Evolutionary conservation across 192 early-diverging fungal species (phyloP), one percentile per base, ranked within the genome.

Genomic region (Entomortierella beljakovae): DNA sequence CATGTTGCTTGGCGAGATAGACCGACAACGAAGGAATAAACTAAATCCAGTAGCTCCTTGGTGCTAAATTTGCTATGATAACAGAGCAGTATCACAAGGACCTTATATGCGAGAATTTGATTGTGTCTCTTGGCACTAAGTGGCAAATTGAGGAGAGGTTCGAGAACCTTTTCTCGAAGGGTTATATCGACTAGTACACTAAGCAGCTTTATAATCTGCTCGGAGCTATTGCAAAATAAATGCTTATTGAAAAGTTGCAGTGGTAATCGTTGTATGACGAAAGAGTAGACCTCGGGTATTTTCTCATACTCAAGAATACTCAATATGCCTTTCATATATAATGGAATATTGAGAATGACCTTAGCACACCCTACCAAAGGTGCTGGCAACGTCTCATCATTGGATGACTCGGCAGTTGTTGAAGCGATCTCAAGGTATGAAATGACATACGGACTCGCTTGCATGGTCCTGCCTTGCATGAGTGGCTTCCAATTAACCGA

Each of bases 191-290:
- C 90, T 11, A 93, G 69, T 31, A 81, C 54, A 8, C 64, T 71
- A 26, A 87, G 83, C 2, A 95, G 74, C 8, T 64, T 70, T 26
- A 83, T 82, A 1, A 94, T 81, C 62, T 88, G 76, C 28, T 80
- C 64, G 10, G 71, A 71, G n/a, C 87, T 87, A 40, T 83, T 83
- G 52, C 87, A 86, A 64, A 95, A 97, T 28, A 97, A 61, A 42
- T 88, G 87, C 54, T 92, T 87, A 63, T 92, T 93, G 25, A 84
- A 85, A 3, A 98, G 80, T 80, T 97, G 96, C 6, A 69, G 56
- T 23, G 87, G 80, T 32, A 97, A 80, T 3, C 87, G 83, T 25
- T 87, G 77, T 25, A 97, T 81, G 2, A 94, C 88, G 31, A 88
- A 84, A 11, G 82, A 87, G 72, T 90, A 93, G 1, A 95, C 85